These are phyloP conservation scores for Rosa persica DNA, from an alignment of 306 rosid genomes.

Conservation along the genomic window DNA sequence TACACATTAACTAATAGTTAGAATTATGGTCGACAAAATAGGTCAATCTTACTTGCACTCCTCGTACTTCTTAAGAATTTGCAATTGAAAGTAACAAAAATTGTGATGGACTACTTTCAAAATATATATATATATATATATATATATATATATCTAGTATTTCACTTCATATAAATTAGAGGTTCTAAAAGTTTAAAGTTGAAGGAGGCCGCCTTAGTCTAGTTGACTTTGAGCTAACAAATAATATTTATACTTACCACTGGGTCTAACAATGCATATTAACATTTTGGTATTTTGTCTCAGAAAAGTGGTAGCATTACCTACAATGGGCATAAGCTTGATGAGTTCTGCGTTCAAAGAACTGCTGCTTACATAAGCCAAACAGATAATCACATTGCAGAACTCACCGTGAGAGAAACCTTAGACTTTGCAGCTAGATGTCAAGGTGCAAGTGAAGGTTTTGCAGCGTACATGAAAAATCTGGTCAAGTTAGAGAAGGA, in stretches of 20 bases:
- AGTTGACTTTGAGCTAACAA: neutral
- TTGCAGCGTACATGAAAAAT: slow-evolving; percentile 54
- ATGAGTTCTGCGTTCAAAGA: slow-evolving; percentile 74
- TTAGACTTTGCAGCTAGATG: slow-evolving; percentile 94
- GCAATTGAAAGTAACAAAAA: neutral
- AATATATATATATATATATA: no score
- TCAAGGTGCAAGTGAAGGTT: slow-evolving; percentile 78
- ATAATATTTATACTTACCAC: neutral
- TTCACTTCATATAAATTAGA: neutral
- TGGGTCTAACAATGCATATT: neutral
- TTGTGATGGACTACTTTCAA: neutral
- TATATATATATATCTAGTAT: neutral
- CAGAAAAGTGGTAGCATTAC: slow-evolving; percentile 74
- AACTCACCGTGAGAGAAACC: slow-evolving; percentile 83
- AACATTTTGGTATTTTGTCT: neutral
- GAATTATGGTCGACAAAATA: neutral
- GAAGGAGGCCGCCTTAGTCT: neutral
- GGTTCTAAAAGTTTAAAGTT: neutral
- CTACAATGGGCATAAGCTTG: slow-evolving; percentile 57
- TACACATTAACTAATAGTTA: neutral
- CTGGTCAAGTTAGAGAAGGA: slow-evolving; percentile 54
- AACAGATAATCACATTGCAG: slow-evolving; percentile 83
- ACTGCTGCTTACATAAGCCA: slow-evolving; percentile 90
- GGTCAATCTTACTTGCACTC: no score
- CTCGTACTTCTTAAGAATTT: neutral